These are phyloP conservation scores for Rhodomyrtus psidioides DNA, from an alignment of 441 rosid species.

Conservation along the genomic window DNA sequence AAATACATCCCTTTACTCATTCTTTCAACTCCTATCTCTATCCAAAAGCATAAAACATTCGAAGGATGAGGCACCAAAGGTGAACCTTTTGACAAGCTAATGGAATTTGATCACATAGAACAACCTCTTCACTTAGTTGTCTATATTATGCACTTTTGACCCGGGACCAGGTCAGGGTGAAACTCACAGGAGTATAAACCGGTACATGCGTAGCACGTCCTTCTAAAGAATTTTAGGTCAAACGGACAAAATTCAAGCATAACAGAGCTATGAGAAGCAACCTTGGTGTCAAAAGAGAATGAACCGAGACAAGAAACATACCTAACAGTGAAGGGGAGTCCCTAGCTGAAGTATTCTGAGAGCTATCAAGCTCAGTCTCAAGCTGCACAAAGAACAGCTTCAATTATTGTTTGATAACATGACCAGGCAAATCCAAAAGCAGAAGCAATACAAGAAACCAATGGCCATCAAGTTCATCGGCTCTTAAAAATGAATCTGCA, in stretches of 20 bases:
- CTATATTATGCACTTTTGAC: neutral
- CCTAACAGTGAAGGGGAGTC: conserved; percentile 34
- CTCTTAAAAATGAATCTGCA: neutral
- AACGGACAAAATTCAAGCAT: neutral
- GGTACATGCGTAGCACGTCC: neutral
- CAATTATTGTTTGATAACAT: conserved; percentile 2
- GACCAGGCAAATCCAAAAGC: conserved; percentile 24
- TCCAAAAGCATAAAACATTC: neutral
- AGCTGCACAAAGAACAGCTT: neutral
- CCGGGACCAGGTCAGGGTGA: neutral
- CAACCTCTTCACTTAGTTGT: neutral
- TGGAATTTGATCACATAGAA: neutral
- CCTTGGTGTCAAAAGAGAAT: neutral
- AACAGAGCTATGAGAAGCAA: neutral
- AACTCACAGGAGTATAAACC: neutral
- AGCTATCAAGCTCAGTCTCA: conserved; percentile 16
- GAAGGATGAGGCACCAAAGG: neutral
- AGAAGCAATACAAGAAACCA: neutral
- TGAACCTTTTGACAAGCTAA: neutral
- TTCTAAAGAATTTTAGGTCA: neutral
- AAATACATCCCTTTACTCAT: neutral
- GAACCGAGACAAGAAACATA: conserved; percentile 15
- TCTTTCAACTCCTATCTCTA: neutral
- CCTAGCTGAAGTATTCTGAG: conserved; percentile 23
- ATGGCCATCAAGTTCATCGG: neutral